Evolutionary conservation across 345 rosid genomes (phyloP), one percentile per base, ranked within the genome.

Genomic region (Arabidopsis thaliana): DNA sequence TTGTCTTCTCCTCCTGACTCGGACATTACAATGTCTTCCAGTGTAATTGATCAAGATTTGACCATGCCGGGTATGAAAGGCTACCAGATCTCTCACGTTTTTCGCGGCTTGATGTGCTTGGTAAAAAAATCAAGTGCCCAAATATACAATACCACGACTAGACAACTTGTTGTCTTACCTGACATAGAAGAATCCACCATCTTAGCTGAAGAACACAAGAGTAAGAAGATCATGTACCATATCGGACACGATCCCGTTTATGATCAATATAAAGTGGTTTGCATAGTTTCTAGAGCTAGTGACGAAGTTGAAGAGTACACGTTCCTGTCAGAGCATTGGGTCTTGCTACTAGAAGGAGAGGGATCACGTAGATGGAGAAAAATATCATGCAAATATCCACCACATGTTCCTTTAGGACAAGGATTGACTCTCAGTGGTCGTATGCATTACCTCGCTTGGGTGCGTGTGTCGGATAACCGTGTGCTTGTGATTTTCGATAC

Each of bases 241-340:
- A 55, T 65, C 1, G 59, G 55, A 65, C 58, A 74, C 7, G 78
- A 65, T 2, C 37, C 41, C 1, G 20, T 74, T 57, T n/a, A 36
- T 11, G 71, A 74, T 57, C 65, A 45, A 4, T 74, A 74, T 48
- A 74, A 65, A 57, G 66, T 74, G 41, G 37, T 65, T 34, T 46
- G 72, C 51, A 74, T 8, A 24, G 42, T 24, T 57, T 5, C 65
- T 63, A 25, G 42, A 51, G 11, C 4, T 12, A 2, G 14, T 9
- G 5, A 13, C 14, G 20, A 42, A 24, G 8, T 4, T 24, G 32
- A 25, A 23, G 16, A 12, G 42, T 25, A 2, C 12, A 52, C 12
- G 23, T 38, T 1, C 40, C 2, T 30, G 57, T 23, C 71, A 14
- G 71, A 64, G 64, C 56, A 63, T 64, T 73, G 78, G 71, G 65